Evolutionary conservation across 2,329 filamentous ascomycete species (phyloP), one percentile per base, ranked within the genome.

Genomic region (Colletotrichum abscissum): DNA sequence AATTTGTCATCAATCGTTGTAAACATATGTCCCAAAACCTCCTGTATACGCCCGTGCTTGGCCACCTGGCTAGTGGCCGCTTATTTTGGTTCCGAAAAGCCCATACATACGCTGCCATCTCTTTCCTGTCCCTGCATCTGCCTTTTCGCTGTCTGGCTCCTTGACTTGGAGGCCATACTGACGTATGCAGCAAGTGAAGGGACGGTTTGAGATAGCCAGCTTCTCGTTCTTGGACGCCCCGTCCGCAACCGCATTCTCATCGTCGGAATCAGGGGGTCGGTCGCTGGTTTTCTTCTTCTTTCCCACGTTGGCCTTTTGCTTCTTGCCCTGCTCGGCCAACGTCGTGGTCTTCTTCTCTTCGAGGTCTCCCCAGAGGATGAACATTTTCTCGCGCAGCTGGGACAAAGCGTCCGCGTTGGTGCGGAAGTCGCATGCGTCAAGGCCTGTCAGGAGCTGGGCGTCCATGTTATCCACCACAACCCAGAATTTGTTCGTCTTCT

Each of bases 351-450:
- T 94, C 60, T 85, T 81, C 79, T 97, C 94, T 79, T 95, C 92
- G 1, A 98, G 85, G 74, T 98, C 90, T 1, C 96, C 96, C 95
- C 96, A 98, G 1, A 98, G 86, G 46, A 90, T 84, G 79, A 92
- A 96, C 68, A 98, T 85, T 76, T 89, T 92, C 76, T 97, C 90
- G 63, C 90, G 88, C 5, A 98, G 83, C 7, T 80, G 75, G 3
- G 77, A 79, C 1, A 97, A 83, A 1, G 83, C 78, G 0, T 80
- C 64, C 2, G 81, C 77, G 57, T 93, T 84, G n/a, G 81, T 79
- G 24, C 87, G 88, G 42, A 98, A 86, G 80, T 90, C 82, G 60
- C 81, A 81, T 1, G 89, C 88, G 65, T 89, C 85, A 6, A 89
- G 79, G 54, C 79, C 78, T 0, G 84, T 79, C 2, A 91, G 83